Base-by-base conservation (phyloP, 2,329 filamentous ascomycete genomes). In the Aspergillus aculeatus region DNA sequence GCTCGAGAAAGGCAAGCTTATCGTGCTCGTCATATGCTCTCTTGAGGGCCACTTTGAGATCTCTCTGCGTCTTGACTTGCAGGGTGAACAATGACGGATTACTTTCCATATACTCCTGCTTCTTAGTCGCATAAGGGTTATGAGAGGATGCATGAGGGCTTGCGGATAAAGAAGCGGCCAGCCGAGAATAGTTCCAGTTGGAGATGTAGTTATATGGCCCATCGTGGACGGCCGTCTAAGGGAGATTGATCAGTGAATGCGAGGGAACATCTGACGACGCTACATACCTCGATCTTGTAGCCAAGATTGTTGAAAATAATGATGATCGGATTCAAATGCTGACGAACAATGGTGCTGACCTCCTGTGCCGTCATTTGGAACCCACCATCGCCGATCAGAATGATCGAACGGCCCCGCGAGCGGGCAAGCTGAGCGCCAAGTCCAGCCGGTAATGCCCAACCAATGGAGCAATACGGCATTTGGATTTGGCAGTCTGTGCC, bases 361-460 rank as follows among this genome's bases (percentile, higher is more conserved):
- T 94, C 92, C 73, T 96, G 92, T 0, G 84, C 89, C 0, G 91
- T 94, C 59, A 96, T 81, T 74, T 96, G 91, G 77, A 96, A 88
- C 49, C 87, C 90, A 16, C 92, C 92, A 71, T 96, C 92, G 14
- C 92, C 92, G 16, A 91, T 90, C 71, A 96, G 91, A 35, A 96
- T 80, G 51, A 96, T 87, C 0, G 89, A 90, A 63, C 91, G 78
- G 9, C 62, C 54, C 1, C 57, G 23, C 1, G 62, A 38, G 9
- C 56, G 54, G 38, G 53, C 61, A 41, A 62, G 16, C 10, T 62
- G 61, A 26, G 48, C 50, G 1, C 61, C 58, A 24, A 61, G 44
- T 1, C 50, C 49, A 4, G 61, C 61, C 5, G 58, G 58, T 19
- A 62, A 26, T 16, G 50, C 41, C 61, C 61, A 62, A 14, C 61